Conservation (phyloP, 495 filamentous ascomycete genomes). For the Durotheca rogersii region DNA sequence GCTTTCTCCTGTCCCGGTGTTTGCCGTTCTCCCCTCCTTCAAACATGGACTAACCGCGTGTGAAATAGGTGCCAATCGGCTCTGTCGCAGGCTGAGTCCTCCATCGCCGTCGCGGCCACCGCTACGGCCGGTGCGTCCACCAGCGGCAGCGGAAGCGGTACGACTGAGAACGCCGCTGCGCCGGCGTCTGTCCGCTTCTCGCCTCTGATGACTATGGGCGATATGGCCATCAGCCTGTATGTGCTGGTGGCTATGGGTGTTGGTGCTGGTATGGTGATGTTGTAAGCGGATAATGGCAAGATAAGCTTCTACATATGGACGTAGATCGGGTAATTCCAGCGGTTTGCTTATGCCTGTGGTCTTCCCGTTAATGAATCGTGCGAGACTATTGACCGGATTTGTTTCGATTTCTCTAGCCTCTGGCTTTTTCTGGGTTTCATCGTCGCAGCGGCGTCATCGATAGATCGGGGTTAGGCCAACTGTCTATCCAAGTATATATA, state of each 20-base stretch:
- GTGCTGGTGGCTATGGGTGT: constrained; percentile 63
- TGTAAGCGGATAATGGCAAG: constrained; percentile 52
- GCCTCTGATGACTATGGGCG: constrained; percentile 60
- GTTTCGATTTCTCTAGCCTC: neutral
- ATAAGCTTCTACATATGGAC: neutral
- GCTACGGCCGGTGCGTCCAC: constrained; percentile 48
- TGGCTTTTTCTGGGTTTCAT: neutral
- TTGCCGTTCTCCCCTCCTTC: no score
- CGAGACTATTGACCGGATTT: neutral
- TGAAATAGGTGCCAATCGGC: constrained; percentile 33
- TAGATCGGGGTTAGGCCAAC: constrained; percentile 5
- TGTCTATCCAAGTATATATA: neutral
- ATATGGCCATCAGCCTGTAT: constrained; percentile 68
- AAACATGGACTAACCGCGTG: no score
- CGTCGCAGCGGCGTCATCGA: constrained; percentile 1
- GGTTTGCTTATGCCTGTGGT: no score
- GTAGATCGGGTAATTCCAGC: neutral
- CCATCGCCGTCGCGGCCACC: constrained; percentile 41
- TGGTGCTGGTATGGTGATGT: constrained; percentile 72
- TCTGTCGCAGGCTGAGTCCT: constrained; percentile 48
- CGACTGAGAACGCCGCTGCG: constrained; percentile 35
- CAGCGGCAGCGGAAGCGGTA: constrained; percentile 33
- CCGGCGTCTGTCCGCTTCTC: constrained; percentile 45
- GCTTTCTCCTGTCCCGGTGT: no score
- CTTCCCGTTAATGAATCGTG: no score